Evolutionary conservation across 106 monocot genomes (phyloP), one percentile per base, ranked within the genome.

Genomic region (Apostasia ramifera): DNA sequence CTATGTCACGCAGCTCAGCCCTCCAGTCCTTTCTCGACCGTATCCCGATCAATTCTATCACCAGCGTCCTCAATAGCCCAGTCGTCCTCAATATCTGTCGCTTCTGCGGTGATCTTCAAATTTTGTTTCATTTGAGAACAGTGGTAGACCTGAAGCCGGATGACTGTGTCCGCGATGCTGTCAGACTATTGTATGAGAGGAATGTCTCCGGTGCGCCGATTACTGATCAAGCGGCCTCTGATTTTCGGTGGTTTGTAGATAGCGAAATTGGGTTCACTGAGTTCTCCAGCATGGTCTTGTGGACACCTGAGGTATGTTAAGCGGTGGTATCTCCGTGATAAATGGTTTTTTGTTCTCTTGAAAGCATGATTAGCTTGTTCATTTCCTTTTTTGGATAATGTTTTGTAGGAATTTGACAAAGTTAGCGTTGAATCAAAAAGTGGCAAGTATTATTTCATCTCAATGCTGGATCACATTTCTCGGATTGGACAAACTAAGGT

Each of bases 181-280:
- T 85, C 58, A 55, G 60, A 44, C 44, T 63, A 14, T 46, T 85
- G 44, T 72, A 76, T 62, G 50, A 70, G 4, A 72, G 70, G 43
- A 70, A 75, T 61, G 66, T 71, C 2, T 65, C 54, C 5, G 74
- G 81, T 13, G 85, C 85, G 47, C 58, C 81, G 0, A 76, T 85
- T 53, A 57, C 79, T 5, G 74, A 81, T 45, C 43, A 57, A 14
- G 74, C 57, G 1, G 61, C 58, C 2, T 64, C 71, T 47, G 78
- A 66, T 55, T 43, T 65, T 12, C 45, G 64, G 51, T 59, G 66
- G 14, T 75, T 59, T 45, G 45, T 78, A 46, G 81, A 85, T 54
- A 59, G 81, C 26, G 75, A 85, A 9, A 79, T 81, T 5, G 81
- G 85, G 9, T 81, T 85, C 72, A 73, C 81, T 13, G 77, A 81